Percentiles rank a stretch among this genome's conserved stretches.
phyloP scores from a whole-genome alignment of 192 early-diverging fungal species.

The Mortierella hygrophila region DNA sequence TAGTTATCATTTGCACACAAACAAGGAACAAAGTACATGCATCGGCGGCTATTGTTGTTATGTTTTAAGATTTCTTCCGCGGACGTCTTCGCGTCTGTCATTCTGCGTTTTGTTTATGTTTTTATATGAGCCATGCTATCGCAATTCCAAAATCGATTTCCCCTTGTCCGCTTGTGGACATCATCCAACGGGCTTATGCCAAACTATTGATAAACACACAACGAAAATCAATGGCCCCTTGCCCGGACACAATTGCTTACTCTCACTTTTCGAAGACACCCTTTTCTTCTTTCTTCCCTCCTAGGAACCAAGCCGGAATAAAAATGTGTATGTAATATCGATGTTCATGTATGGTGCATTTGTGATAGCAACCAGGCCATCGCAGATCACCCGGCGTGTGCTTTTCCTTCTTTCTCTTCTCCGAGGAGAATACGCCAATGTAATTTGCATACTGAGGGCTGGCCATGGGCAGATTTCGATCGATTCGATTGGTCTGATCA shows the following conservation, averaged over 20 bases:
- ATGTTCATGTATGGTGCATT: background rate
- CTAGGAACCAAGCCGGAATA: background rate
- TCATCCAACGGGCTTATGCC: slow-evolving; percentile 8
- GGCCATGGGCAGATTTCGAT: slow-evolving; percentile 6
- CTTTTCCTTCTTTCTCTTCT: background rate
- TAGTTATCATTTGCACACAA: background rate
- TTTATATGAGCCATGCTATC: background rate
- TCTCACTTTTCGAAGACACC: background rate
- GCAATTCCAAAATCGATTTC: background rate
- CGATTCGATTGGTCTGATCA: background rate
- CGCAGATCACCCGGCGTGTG: background rate
- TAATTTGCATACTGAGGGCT: background rate
- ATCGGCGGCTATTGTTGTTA: background rate
- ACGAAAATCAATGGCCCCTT: background rate
- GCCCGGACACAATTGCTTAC: background rate
- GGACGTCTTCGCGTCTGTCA: background rate
- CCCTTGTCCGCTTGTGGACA: background rate
- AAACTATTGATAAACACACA: background rate
- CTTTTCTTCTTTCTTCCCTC: background rate
- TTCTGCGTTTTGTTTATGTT: background rate
- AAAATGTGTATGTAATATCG: background rate
- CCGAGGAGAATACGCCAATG: background rate
- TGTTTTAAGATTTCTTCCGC: background rate
- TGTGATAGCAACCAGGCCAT: background rate
- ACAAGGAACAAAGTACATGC: background rate